Evolutionary conservation across 495 filamentous ascomycete genomes (phyloP).

Genomic region (Aspergillus diversus): DNA sequence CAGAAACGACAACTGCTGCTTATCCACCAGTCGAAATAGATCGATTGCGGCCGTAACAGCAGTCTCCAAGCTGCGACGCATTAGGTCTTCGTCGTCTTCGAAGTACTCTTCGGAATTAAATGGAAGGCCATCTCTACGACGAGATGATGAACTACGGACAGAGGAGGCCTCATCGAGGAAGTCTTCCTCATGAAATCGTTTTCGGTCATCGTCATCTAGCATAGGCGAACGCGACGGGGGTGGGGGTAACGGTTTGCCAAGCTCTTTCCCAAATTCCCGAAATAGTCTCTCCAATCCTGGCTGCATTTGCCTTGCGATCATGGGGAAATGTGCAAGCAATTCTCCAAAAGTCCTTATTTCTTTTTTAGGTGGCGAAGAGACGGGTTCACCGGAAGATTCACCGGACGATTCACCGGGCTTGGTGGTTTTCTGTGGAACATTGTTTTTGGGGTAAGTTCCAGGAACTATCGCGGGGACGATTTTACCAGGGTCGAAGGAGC

Average conservation of each 20-base stretch:
- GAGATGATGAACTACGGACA: constrained; percentile 41
- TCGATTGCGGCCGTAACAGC: constrained; percentile 94
- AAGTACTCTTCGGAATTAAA: constrained; percentile 57
- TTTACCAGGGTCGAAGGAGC: constrained; percentile 75
- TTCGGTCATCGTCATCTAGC: constrained; percentile 34
- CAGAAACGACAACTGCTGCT: constrained; percentile 88
- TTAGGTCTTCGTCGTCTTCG: constrained; percentile 85
- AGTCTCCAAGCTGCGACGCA: constrained; percentile 84
- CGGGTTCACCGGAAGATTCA: constrained; percentile 38
- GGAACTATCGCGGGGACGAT: constrained; percentile 63
- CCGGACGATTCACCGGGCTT: constrained; percentile 43
- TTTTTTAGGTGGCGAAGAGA: constrained; percentile 68
- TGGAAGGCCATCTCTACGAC: constrained; percentile 40
- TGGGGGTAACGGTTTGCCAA: constrained; percentile 81
- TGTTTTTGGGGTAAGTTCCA: constrained; percentile 36
- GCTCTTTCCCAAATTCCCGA: constrained; percentile 80
- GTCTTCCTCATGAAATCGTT: constrained; percentile 28
- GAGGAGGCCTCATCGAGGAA: constrained; percentile 39
- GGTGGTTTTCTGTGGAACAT: constrained; percentile 36
- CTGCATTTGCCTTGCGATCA: constrained; percentile 97
- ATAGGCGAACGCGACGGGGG: constrained; percentile 64
- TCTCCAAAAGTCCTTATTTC: constrained; percentile 90
- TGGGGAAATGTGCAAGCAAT: constrained; percentile 87
- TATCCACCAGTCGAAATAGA: constrained; percentile 92
- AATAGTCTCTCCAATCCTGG: constrained; percentile 88